Evolutionary conservation across 1,139 yeast genomes (phyloP).

Genomic region (Suhomyces guaymorum): DNA sequence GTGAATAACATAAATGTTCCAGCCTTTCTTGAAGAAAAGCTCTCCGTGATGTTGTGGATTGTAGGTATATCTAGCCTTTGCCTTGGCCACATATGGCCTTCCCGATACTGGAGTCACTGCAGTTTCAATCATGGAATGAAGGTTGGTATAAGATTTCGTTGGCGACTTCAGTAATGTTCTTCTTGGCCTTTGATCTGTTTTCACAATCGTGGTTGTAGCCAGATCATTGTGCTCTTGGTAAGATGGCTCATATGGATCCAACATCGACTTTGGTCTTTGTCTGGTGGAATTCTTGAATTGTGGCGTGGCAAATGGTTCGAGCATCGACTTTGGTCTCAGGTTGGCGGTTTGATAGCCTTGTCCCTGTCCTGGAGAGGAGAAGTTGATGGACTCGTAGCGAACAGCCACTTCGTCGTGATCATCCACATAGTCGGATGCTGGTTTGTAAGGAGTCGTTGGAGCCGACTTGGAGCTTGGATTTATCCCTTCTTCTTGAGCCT

Average conservation of each 20-base stretch:
- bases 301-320: slow-evolving; percentile 13
- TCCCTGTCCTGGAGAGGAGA: slow-evolving; percentile 19
- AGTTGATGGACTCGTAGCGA: slow-evolving; percentile 39
- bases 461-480: slow-evolving; percentile 13
- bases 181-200: slow-evolving; percentile 10
- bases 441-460: slow-evolving; percentile 25
- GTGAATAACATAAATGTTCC: slow-evolving; percentile 66
- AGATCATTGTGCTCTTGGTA: slow-evolving; percentile 14
- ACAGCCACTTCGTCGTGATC: slow-evolving; percentile 43
- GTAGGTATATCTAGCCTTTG: slow-evolving; percentile 70
- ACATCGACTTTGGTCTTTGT: slow-evolving; percentile 47
- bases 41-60: slow-evolving; percentile 81
- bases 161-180: slow-evolving; percentile 15
- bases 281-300: not conserved
- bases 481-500: slow-evolving; percentile 16
- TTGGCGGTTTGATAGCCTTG: slow-evolving; percentile 2
- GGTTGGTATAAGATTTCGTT: slow-evolving; percentile 33
- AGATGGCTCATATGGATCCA: slow-evolving; percentile 16
- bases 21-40: slow-evolving; percentile 70
- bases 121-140: slow-evolving; percentile 30
- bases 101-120: slow-evolving; percentile 41
- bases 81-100: slow-evolving; percentile 56
- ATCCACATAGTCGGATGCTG: slow-evolving; percentile 34
- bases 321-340: slow-evolving; percentile 48
- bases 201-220: slow-evolving; percentile 20